Evolutionary conservation across 768 basidiomycete species (phyloP).

Genomic region (Porphyrellus cyaneotinctus): DNA sequence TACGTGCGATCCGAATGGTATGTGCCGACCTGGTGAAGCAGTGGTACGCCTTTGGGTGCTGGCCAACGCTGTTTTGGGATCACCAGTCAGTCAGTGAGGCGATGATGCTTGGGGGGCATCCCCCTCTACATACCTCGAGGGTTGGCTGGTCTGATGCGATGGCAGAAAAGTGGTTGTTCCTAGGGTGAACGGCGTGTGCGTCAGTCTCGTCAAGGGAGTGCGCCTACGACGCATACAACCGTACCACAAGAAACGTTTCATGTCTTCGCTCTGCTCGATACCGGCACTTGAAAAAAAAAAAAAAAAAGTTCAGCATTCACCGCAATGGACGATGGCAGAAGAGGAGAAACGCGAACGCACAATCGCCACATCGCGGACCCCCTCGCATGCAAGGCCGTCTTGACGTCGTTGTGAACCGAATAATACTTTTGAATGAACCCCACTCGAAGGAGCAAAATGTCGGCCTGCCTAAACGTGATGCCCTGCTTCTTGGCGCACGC

Average conservation of each 20-base stretch:
- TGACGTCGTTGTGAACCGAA: slow-evolving; percentile 38
- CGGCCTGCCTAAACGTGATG: slow-evolving; percentile 53
- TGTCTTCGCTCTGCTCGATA: slow-evolving; percentile 63
- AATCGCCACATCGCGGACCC: slow-evolving; percentile 43
- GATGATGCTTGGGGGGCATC: no score
- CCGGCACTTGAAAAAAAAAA: slow-evolving; percentile 46
- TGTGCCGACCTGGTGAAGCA: slow-evolving; percentile 59
- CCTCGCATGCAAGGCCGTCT: slow-evolving; percentile 36
- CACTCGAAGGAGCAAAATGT: slow-evolving; percentile 56
- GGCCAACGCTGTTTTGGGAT: slow-evolving; percentile 47
- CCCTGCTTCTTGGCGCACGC: slow-evolving; percentile 57
- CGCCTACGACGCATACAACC: slow-evolving; percentile 7
- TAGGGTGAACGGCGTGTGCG: slow-evolving; percentile 18
- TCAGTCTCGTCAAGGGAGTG: not conserved
- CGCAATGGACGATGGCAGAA: not conserved
- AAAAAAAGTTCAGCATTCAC: not conserved
- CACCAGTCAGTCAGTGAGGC: not conserved
- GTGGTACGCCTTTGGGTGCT: slow-evolving; percentile 36
- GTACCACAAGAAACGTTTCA: slow-evolving; percentile 72
- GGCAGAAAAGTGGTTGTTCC: slow-evolving; percentile 73
- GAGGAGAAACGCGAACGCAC: slow-evolving; percentile 33
- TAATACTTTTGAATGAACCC: slow-evolving; percentile 62
- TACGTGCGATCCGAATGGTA: no score
- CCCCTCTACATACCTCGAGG: slow-evolving; percentile 44
- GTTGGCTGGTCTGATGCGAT: slow-evolving; percentile 65